phyloP scores from a whole-genome alignment of 2,329 filamentous ascomycete genomes.

The Paecilomyces sp. region DNA sequence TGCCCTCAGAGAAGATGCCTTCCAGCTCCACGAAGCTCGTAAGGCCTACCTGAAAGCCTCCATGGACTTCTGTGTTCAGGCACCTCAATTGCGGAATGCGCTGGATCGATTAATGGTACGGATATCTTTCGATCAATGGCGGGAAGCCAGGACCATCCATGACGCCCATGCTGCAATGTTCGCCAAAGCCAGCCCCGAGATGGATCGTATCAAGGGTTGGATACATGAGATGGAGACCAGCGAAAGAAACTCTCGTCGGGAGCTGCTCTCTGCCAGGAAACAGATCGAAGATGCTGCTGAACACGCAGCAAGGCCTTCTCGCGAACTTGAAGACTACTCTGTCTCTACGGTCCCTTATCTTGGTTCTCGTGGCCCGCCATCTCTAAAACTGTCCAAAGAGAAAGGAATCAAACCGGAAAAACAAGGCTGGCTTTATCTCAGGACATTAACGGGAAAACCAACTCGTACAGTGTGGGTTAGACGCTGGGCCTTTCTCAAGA shows the following conservation, averaged over 20 bases:
- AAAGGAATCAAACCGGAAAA: constrained; percentile 57
- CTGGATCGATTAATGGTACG: constrained; percentile 82
- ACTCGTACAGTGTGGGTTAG: constrained; percentile 83
- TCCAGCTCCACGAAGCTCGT: constrained; percentile 85
- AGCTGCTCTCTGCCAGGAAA: constrained; percentile 69
- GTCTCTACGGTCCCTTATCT: constrained; percentile 84
- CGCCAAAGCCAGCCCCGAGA: constrained; percentile 64
- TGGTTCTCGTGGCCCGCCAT: constrained; percentile 60
- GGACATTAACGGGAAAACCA: constrained; percentile 77
- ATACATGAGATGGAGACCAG: constrained; percentile 86
- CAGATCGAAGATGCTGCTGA: constrained; percentile 76
- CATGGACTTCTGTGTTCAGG: constrained; percentile 86
- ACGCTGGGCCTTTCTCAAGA: constrained; percentile 91
- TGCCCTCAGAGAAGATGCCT: constrained; percentile 85
- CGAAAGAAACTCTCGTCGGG: constrained; percentile 75
- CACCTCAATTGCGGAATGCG: constrained; percentile 74
- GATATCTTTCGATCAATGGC: constrained; percentile 80
- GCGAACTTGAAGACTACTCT: constrained; percentile 89
- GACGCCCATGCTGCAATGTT: constrained; percentile 58
- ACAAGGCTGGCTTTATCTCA: constrained; percentile 88
- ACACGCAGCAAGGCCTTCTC: constrained; percentile 65
- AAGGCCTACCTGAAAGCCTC: constrained; percentile 86
- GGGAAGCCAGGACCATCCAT: constrained; percentile 68
- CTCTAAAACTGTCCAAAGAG: constrained; percentile 47
- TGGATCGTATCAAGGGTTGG: constrained; percentile 90